Evolutionary conservation across 1,139 yeast genomes (phyloP).

Genomic region (Taiozyma sp.): DNA sequence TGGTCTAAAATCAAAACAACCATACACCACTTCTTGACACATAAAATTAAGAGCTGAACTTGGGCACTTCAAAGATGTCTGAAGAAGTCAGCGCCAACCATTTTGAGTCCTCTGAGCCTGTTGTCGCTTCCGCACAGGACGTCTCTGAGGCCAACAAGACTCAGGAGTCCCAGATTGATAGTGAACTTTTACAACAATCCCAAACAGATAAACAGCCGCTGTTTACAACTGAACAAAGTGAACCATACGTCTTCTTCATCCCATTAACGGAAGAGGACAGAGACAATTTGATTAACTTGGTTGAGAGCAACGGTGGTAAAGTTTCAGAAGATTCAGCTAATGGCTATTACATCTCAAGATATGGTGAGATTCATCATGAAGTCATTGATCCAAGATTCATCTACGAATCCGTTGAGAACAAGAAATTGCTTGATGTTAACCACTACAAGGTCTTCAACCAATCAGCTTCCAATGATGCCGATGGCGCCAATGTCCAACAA

Average conservation of each 20-base stretch:
- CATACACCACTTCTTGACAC: neutral
- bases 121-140: neutral
- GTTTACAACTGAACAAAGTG: slow-evolving; percentile 5
- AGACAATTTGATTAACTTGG: slow-evolving; percentile 9
- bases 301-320: slow-evolving; percentile 21
- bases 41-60: neutral
- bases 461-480: slow-evolving; percentile 1
- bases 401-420: slow-evolving; percentile 20
- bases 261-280: slow-evolving; percentile 19
- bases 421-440: slow-evolving; percentile 10
- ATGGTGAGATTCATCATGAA: slow-evolving; percentile 14
- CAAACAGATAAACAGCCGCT: slow-evolving; percentile 1
- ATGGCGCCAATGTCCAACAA: slow-evolving; percentile 12
- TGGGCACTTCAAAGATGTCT: neutral
- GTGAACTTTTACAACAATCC: slow-evolving; percentile 6
- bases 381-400: slow-evolving; percentile 22
- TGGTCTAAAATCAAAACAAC: neutral
- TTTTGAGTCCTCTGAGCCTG: neutral
- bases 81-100: neutral
- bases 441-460: slow-evolving; percentile 13
- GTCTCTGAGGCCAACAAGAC: neutral
- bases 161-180: slow-evolving; percentile 10
- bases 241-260: slow-evolving; percentile 19
- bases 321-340: slow-evolving; percentile 10
- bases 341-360: slow-evolving; percentile 16